These are phyloP conservation scores for Trichoderma atroviride DNA, from an alignment of 2,329 filamentous ascomycete genomes.

Conservation along the genomic window DNA sequence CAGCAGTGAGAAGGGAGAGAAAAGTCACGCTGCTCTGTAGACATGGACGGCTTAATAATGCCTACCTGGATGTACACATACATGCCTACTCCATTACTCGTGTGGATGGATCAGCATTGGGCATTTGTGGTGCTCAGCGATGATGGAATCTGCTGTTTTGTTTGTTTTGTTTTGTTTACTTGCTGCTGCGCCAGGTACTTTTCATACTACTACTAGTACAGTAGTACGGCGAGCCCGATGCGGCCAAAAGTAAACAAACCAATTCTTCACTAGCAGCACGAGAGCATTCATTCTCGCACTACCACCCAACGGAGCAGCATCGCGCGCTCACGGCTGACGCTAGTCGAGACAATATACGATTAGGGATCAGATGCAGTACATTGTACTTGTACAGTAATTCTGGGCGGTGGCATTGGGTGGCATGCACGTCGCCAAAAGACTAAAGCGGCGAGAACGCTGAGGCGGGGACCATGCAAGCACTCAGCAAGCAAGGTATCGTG, in stretches of 20 bases:
- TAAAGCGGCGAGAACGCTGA: slow-evolving; percentile 26
- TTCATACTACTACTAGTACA: background rate
- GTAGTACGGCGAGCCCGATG: slow-evolving; percentile 16
- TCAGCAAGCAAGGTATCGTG: slow-evolving; percentile 26
- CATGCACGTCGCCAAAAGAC: background rate
- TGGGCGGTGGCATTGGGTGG: slow-evolving; percentile 3
- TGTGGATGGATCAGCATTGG: background rate
- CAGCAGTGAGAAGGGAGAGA: background rate
- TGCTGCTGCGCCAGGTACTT: background rate
- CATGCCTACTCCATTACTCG: background rate
- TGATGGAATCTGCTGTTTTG: background rate
- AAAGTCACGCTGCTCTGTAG: background rate
- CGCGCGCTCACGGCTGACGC: background rate
- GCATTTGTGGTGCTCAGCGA: background rate
- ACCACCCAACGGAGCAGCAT: background rate
- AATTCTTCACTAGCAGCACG: background rate
- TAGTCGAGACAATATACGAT: background rate
- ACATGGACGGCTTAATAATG: background rate
- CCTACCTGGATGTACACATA: too few relatives aligned
- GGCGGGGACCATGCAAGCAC: slow-evolving; percentile 29
- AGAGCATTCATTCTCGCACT: background rate
- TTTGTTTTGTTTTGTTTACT: slow-evolving; percentile 4
- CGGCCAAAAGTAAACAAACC: slow-evolving; percentile 23
- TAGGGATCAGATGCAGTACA: background rate
- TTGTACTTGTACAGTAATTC: too few relatives aligned